Base-by-base conservation (phyloP, 495 filamentous ascomycete genomes). In the Neurospora sp. region DNA sequence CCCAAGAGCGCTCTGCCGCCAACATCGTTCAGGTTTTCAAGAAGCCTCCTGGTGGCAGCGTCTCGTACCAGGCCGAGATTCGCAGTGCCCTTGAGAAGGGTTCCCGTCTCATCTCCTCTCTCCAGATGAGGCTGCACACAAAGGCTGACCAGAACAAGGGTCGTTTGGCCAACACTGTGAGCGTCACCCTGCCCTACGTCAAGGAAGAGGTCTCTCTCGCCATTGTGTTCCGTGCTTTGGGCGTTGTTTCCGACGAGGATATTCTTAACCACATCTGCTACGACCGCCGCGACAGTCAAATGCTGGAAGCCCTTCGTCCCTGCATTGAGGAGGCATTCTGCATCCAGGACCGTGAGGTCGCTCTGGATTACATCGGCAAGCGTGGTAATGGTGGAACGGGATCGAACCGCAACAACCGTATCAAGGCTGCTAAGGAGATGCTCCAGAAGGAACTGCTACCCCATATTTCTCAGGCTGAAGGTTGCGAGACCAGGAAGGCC, bases 21-120 rank as follows among this genome's bases (percentile, higher is more conserved):
- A 99, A 98, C 77, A 98, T 98, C 59, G 94, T 98, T 9, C 95
- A 98, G 83, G 94, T 99, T 23, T 99, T 98, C 88, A 94, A 96
- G 84, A 99, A 99, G 85, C 91, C 94, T 2, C 87, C 90, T 27
- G 93, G 93, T 16, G 94, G 92, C 74, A 90, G 92, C 3, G 96
- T 92, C 37, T 94, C 96, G 1, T 97, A 93, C 78, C 90, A 95
- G 48, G 96, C 96, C 5, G 96, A 98, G 81, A 98, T 99, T 73
- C 90, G 96, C 80, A 97, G 94, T 81, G 94, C 96, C 1, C 90
- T 98, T 20, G 96, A 98, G 82, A 98, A 97, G 79, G 96, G 96
- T 35, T 97, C 94, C 2, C 86, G 96, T 37, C 88, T 99, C 46
- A 96, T 98, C 70, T 97, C 94, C 38, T 93, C 92, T 35, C 89